Base-by-base conservation (phyloP, 495 filamentous ascomycete genomes). In the Neurospora sp. region DNA sequence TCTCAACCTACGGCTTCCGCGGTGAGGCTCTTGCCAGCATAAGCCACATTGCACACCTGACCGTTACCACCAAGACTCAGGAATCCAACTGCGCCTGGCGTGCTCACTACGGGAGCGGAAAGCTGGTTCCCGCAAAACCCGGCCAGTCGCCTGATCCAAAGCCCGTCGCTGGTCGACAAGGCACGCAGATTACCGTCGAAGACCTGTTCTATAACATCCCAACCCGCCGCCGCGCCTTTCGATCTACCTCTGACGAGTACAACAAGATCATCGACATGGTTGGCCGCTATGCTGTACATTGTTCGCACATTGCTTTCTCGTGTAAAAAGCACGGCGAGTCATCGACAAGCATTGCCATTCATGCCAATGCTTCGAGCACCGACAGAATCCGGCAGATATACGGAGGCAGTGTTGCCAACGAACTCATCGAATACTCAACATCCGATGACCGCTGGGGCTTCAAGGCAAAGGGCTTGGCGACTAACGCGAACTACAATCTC, bases 11-110 rank as follows among this genome's bases (percentile, higher is more conserved):
- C 80, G 96, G 96, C 38, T 99, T 99, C 79, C 92, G 96, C 39
- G 96, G 96, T 68, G 96, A 99, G 83, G 96, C 96, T 12, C 82
- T 99, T 76, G 96, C 96, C 12, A 98, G 95, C 85, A 99, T 99
- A 80, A 98, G 96, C 78, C 96, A 99, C 82, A 98, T 98, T 75
- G 94, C 96, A 69, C 96, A 98, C 83, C 87, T 99, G 39, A 93
- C 91, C 2, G 92, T 99, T 39, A 98, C 95, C 12, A 98, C 96
- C 1, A 96, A 92, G 81, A 98, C 94, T 10, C 91, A 91, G 45
- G 91, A 94, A 65, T 97, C 94, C 2, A 91, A 88, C 79, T 94
- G 93, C 82, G 96, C 96, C 16, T 99, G 91, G 91, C 89, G 86
- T 75, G 94, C 94, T 39, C 88, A 92, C 75, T 99, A 96, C 79